Conservation (phyloP, 148 eudicot species). For the Salicornia ramosissima region DNA sequence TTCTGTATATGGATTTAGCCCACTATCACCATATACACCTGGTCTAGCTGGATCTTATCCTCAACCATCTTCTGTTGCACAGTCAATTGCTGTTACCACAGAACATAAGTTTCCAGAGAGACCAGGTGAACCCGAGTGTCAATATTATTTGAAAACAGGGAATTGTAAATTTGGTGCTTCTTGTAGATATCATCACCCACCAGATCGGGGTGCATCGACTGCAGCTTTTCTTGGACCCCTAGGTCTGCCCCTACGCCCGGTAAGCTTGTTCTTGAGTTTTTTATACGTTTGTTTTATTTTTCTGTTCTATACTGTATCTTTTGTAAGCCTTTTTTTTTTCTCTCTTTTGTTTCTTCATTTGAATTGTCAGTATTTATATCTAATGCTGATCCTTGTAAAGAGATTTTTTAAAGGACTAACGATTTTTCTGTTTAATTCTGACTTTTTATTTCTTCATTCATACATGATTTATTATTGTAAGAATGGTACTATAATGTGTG, state of each 20-base stretch:
- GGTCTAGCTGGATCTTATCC: conserved; percentile 52
- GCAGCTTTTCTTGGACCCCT: conserved; percentile 52
- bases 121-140: conserved; percentile 79
- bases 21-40: conserved; percentile 57
- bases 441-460: no score
- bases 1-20: conserved; percentile 60
- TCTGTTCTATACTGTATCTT: background rate
- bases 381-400: no score
- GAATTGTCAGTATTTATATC: background rate
- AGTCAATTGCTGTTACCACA: conserved; percentile 34
- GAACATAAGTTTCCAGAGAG: conserved; percentile 63
- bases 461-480: no score
- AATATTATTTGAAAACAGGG: conserved; percentile 73
- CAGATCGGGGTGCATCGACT: conserved; percentile 47
- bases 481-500: no score
- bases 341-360: background rate
- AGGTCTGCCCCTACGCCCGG: conserved; percentile 91
- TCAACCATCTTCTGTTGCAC: conserved; percentile 42
- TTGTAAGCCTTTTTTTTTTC: background rate
- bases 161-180: conserved; percentile 75
- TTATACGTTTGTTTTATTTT: background rate
- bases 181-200: conserved; percentile 89
- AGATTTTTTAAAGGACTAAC: background rate
- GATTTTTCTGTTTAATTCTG: background rate
- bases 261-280: conserved; percentile 32